These are phyloP conservation scores for Macaranga tanarius DNA, from an alignment of 441 rosid species.

Conservation along the genomic window DNA sequence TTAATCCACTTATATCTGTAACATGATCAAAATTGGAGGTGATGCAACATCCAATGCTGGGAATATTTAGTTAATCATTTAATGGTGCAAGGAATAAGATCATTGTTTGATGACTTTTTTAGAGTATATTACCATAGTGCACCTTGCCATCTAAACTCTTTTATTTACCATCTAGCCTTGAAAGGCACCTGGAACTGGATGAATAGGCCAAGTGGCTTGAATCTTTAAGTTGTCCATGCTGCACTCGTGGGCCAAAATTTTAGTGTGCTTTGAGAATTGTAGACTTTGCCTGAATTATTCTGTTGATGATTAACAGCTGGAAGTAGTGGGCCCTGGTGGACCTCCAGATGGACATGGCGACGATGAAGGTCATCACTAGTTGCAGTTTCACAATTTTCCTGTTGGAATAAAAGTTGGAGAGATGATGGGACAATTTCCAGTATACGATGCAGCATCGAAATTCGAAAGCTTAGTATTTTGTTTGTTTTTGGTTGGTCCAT, in stretches of 20 bases:
- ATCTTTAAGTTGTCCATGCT: neutral
- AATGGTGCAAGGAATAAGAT: neutral
- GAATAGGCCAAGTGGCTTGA: neutral
- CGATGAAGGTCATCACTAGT: conserved; percentile 56
- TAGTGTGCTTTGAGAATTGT: neutral
- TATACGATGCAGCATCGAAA: conserved; percentile 34
- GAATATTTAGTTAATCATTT: neutral
- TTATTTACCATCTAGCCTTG: neutral
- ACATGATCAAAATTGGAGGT: neutral
- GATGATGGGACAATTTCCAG: conserved; percentile 42
- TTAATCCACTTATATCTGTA: neutral
- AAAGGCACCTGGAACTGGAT: neutral
- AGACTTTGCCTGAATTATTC: neutral
- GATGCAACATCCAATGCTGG: neutral
- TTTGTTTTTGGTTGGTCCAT: conserved; percentile 39
- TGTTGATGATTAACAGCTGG: conserved; percentile 55
- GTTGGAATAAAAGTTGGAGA: conserved; percentile 42
- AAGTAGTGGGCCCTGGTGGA: conserved; percentile 96
- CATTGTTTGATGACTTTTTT: neutral
- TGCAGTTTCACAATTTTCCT: conserved; percentile 26
- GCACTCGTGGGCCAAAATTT: neutral
- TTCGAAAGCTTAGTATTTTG: conserved; percentile 29
- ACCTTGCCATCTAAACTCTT: too few species aligned
- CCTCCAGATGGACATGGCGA: conserved; percentile 87
- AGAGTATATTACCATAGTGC: neutral